phyloP scores from a whole-genome alignment of 225 moss, liverwort and hornwort genomes.

The Bryum argenteum region DNA sequence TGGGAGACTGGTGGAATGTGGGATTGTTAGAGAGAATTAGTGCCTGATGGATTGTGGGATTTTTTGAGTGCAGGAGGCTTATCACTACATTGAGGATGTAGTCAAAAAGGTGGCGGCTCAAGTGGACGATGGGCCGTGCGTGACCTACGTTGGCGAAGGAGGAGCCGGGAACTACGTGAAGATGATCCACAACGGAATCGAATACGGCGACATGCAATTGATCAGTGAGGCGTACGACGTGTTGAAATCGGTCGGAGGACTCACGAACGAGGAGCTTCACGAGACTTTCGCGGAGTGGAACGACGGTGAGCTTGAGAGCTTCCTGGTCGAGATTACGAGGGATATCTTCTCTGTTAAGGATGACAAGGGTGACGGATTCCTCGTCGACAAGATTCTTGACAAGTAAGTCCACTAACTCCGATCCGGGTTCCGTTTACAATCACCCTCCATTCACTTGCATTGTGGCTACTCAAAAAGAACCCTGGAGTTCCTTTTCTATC shows the following conservation, averaged over 20 bases:
- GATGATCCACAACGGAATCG: slow-evolving; percentile 96
- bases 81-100: slow-evolving; percentile 77
- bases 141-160: slow-evolving; percentile 82
- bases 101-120: slow-evolving; percentile 87
- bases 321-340: slow-evolving; percentile 78
- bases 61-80: slow-evolving; percentile 48
- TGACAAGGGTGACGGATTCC: slow-evolving; percentile 69
- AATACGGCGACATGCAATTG: slow-evolving; percentile 95
- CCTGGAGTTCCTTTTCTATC: too few relatives aligned
- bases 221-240: slow-evolving; percentile 94
- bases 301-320: slow-evolving; percentile 87
- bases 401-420: slow-evolving; percentile 26
- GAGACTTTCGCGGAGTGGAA: slow-evolving; percentile 78
- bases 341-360: slow-evolving; percentile 86
- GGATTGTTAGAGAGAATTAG: too few relatives aligned
- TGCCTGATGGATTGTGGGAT: background rate
- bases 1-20: too few relatives aligned
- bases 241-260: slow-evolving; percentile 74
- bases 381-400: slow-evolving; percentile 88
- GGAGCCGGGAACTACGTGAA: slow-evolving; percentile 88
- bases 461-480: too few relatives aligned
- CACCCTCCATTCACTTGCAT: too few relatives aligned
- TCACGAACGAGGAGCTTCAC: slow-evolving; percentile 74
- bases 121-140: slow-evolving; percentile 87
- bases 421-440: too few relatives aligned